Percentiles rank a stretch among this genome's conserved stretches.
Evolutionary conservation across 1,284 basidiomycete species (phyloP).

Genomic region (Ganoderma boninense): DNA sequence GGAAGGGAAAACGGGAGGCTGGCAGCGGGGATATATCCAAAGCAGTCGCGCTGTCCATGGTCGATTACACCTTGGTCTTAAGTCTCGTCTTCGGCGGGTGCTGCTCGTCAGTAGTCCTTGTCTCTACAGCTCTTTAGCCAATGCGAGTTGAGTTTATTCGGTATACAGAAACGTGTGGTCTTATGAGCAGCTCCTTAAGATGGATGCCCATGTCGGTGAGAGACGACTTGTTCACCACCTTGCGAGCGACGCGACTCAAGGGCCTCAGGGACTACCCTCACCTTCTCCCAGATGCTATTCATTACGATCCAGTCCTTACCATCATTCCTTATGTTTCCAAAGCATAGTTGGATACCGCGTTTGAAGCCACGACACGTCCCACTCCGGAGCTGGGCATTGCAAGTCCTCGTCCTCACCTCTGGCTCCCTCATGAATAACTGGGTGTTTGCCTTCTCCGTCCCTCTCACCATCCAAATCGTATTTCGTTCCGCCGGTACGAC

Average conservation of each 20-base stretch:
- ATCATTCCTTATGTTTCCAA: slow-evolving; percentile 54
- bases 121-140: slow-evolving; percentile 5
- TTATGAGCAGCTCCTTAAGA: slow-evolving; percentile 74
- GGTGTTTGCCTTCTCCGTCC: slow-evolving; percentile 84
- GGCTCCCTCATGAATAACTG: slow-evolving; percentile 86
- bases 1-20: background rate
- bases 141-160: slow-evolving; percentile 8
- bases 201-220: slow-evolving; percentile 75
- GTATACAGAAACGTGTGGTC: slow-evolving; percentile 69
- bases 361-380: slow-evolving; percentile 80
- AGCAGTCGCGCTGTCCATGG: slow-evolving; percentile 41
- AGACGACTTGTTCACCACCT: slow-evolving; percentile 1
- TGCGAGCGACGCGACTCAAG: background rate
- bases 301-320: slow-evolving; percentile 72
- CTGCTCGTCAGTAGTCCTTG: slow-evolving; percentile 66
- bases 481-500: slow-evolving; percentile 85
- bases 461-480: slow-evolving; percentile 86
- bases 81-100: slow-evolving; percentile 82
- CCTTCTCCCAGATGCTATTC: slow-evolving; percentile 86
- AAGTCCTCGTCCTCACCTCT: slow-evolving; percentile 78
- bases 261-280: slow-evolving; percentile 77
- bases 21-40: slow-evolving; percentile 11
- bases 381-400: slow-evolving; percentile 74
- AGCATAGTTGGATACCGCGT: slow-evolving; percentile 48
- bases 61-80: slow-evolving; percentile 61